Percentiles rank a stretch among this genome's conserved stretches.
phyloP scores from a whole-genome alignment of 179 eudicot species.

The Spergularia azorica region DNA sequence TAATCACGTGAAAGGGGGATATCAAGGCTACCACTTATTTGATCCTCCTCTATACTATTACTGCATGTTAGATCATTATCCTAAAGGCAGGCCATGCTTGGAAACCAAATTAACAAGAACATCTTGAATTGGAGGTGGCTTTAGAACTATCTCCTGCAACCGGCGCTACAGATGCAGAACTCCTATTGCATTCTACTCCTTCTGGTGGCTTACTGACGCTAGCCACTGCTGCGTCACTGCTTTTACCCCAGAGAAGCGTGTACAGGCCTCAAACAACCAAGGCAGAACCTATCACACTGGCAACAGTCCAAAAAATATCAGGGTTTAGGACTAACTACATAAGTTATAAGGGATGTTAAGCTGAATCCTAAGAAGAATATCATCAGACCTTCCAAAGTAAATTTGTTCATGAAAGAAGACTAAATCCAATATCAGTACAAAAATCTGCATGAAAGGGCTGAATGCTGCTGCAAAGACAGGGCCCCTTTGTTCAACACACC shows the following conservation, averaged over 20 bases:
- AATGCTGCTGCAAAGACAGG: conserved; percentile 89
- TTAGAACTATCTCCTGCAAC: neutral
- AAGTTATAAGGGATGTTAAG: neutral
- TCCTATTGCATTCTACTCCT: conserved; percentile 16
- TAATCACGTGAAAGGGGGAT: no score
- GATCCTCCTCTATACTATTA: neutral
- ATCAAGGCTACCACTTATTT: no score
- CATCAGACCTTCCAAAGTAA: conserved; percentile 66
- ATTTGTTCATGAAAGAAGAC: conserved; percentile 61
- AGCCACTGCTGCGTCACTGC: conserved; percentile 27
- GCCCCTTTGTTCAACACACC: conserved; percentile 83
- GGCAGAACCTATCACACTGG: conserved; percentile 73
- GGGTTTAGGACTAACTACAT: neutral
- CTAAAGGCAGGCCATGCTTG: neutral
- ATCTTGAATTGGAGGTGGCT: conserved; percentile 15
- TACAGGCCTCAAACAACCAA: conserved; percentile 68
- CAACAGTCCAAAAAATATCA: neutral
- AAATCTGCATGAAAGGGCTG: conserved; percentile 67
- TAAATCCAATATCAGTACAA: conserved; percentile 54
- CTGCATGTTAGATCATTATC: neutral
- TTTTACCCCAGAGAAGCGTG: conserved; percentile 81
- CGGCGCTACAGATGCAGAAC: neutral
- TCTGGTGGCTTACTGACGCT: conserved; percentile 25
- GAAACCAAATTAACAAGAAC: conserved; percentile 12
- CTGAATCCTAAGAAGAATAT: neutral